phyloP scores from a whole-genome alignment of 805 yeast genomes.

The Allodekkera sacchari region DNA sequence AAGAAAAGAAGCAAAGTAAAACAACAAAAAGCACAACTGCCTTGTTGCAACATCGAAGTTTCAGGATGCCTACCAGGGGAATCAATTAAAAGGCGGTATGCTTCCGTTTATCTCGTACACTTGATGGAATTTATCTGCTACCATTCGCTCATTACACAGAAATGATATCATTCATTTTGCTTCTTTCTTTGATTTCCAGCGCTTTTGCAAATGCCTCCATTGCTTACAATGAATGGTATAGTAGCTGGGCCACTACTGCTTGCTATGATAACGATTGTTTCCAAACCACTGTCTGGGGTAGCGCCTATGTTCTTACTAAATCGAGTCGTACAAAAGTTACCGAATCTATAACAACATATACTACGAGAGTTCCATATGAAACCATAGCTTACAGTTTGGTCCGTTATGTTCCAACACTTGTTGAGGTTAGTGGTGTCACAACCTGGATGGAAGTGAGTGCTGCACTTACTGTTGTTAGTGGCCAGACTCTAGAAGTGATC shows the following conservation, averaged over 20 bases:
- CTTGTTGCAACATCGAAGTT: too few relatives aligned
- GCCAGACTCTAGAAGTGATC: conserved; percentile 10
- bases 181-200: background rate
- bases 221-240: conserved; percentile 1
- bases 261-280: background rate
- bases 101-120: too few relatives aligned
- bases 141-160: too few relatives aligned
- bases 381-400: conserved; percentile 4
- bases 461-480: conserved; percentile 11
- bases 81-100: too few relatives aligned
- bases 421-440: conserved; percentile 8
- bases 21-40: too few relatives aligned
- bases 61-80: too few relatives aligned
- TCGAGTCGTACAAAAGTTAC: conserved; percentile 7
- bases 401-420: conserved; percentile 7
- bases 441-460: conserved; percentile 16
- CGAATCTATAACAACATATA: conserved; percentile 1
- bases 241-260: too few relatives aligned
- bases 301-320: conserved; percentile 4
- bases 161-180: too few relatives aligned
- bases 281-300: conserved; percentile 11
- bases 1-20: too few relatives aligned
- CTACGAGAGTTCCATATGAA: background rate
- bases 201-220: conserved; percentile 1
- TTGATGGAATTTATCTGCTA: too few relatives aligned